Evolutionary conservation across 768 basidiomycete genomes (phyloP), one percentile per base, ranked within the genome.

Genomic region (Leccinum subtestaceum): DNA sequence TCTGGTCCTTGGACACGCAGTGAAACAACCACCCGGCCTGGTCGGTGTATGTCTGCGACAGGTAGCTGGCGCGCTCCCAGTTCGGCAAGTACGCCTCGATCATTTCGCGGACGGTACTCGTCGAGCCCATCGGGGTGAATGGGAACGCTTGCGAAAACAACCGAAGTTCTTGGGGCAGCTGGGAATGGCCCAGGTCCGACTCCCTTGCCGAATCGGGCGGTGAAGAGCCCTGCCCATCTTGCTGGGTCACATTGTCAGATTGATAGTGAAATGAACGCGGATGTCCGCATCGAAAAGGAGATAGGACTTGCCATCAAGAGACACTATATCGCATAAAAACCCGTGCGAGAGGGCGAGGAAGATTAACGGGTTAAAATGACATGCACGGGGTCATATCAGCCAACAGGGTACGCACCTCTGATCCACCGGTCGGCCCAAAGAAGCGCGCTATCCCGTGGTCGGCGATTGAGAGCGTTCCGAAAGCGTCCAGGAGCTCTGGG

Each of bases 361-460:
- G 19, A 45, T 21, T 12, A 21, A 19, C 43, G 43, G 5, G 11
- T 45, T 21, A 21, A 19, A 21, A 45, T 21, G 43, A 53, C 7
- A 61, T 62, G 21, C 61, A 17, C 53, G 32, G 45, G 54, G 52
- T 55, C 50, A 29, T 58, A 55, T 55, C 53, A 60, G 50, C 4
- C 21, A 23, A 48, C 21, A 15, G 32, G 19, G 40, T 53, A 55
- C 84, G 59, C 62, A 88, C 87, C 78, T 89, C 86, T 51, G 81
- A 79, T 32, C 86, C 87, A 13, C 84, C 87, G 1, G 86, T 86
- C 2, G 84, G 84, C 1, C 85, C 85, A 76, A 85, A 86, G 67
- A 85, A 86, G 56, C 81, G 74, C n/a, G 83, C 81, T 49, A 82
- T 78, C 0, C 84, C 85, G 62, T 82, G 78, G 65, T 86, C 82